phyloP scores from a whole-genome alignment of 768 basidiomycete species.

The Inosperma sp. region DNA sequence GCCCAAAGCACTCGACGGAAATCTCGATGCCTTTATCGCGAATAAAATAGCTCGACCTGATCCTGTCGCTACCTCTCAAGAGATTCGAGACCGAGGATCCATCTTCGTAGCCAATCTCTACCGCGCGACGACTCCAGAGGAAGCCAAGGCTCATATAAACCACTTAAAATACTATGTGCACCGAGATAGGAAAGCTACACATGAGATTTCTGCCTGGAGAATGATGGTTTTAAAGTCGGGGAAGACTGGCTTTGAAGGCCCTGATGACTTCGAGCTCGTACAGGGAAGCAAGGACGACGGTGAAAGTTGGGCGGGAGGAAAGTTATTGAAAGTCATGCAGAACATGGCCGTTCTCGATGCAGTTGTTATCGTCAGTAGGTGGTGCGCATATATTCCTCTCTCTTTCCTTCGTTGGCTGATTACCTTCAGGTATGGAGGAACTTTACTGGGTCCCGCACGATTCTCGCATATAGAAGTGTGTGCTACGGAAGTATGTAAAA shows the following conservation, averaged over 20 bases:
- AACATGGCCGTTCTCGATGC: constrained; percentile 69
- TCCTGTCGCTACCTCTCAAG: constrained; percentile 57
- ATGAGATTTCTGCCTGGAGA: constrained; percentile 77
- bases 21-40: constrained; percentile 52
- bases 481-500: constrained; percentile 65
- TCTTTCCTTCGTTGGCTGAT: neutral
- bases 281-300: constrained; percentile 70
- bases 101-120: constrained; percentile 65
- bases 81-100: constrained; percentile 71
- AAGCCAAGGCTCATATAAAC: constrained; percentile 46
- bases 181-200: constrained; percentile 52
- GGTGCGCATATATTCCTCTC: constrained; percentile 39
- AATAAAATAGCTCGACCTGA: constrained; percentile 41
- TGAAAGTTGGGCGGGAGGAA: constrained; percentile 66
- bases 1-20: neutral
- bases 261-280: constrained; percentile 70
- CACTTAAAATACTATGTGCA: constrained; percentile 58
- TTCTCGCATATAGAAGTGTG: constrained; percentile 79
- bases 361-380: constrained; percentile 74
- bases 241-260: constrained; percentile 59
- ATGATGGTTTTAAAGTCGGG: constrained; percentile 69
- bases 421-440: constrained; percentile 68
- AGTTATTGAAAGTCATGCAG: constrained; percentile 64
- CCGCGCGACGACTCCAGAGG: constrained; percentile 45
- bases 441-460: constrained; percentile 66